Evolutionary conservation across 345 rosid species (phyloP).

Genomic region (Salix viminalis): DNA sequence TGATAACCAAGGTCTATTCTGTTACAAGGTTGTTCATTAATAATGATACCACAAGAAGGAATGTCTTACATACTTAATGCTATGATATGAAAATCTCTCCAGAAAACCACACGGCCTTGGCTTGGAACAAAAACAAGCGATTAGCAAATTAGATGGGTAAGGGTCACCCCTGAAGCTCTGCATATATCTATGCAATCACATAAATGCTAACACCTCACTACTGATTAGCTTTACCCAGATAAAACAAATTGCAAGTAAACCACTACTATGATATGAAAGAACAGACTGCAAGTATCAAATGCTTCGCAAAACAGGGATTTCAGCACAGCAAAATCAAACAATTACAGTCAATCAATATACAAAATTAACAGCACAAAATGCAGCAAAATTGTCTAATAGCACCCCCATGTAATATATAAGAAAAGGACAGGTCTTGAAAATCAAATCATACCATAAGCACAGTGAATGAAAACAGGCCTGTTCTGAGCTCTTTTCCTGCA

Average conservation of each 20-base stretch:
- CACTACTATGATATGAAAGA: neutral
- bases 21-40: neutral
- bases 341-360: neutral
- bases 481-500: conserved; percentile 56
- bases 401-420: neutral
- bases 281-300: neutral
- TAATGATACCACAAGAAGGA: neutral
- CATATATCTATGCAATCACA: neutral
- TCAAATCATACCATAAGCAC: conserved; percentile 58
- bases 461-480: conserved; percentile 52
- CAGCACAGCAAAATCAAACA: neutral
- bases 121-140: neutral
- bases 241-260: neutral
- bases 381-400: neutral
- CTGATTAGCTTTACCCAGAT: neutral
- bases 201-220: neutral
- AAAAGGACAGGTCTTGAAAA: neutral
- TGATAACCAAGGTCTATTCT: neutral
- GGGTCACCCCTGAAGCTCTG: neutral
- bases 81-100: neutral
- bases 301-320: neutral
- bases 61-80: neutral
- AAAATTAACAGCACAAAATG: neutral
- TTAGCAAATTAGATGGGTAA: neutral
- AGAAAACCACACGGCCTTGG: neutral